Percentiles rank a stretch among this genome's conserved stretches.
phyloP scores from a whole-genome alignment of 805 yeast genomes.

The Yarrowia sp. region DNA sequence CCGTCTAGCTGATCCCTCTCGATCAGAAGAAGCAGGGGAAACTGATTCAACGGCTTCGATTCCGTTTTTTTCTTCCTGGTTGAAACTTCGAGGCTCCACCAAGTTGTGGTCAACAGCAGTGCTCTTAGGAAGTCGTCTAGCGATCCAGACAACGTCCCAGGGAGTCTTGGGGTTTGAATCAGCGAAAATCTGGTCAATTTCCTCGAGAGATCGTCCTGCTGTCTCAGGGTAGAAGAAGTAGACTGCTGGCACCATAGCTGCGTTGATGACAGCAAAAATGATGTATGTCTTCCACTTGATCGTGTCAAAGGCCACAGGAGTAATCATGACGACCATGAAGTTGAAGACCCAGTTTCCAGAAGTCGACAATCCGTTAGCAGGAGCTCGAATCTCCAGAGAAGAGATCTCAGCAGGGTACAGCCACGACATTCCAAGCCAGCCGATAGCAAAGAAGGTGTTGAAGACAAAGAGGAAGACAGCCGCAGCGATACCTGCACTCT shows the following conservation, averaged over 20 bases:
- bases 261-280: constrained; percentile 23
- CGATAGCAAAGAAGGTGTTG: constrained; percentile 23
- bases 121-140: constrained; percentile 7
- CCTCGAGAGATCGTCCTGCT: constrained; percentile 7
- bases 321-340: constrained; percentile 28
- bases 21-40: background rate
- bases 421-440: constrained; percentile 16
- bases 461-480: constrained; percentile 19
- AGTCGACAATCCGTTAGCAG: constrained; percentile 13
- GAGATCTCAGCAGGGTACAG: constrained; percentile 11
- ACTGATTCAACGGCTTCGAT: constrained; percentile 3
- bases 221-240: constrained; percentile 29
- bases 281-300: constrained; percentile 20
- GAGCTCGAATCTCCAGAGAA: constrained; percentile 10
- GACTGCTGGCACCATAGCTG: constrained; percentile 11
- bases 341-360: constrained; percentile 16
- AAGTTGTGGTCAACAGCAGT: background rate
- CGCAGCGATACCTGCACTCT: constrained; percentile 47
- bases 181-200: constrained; percentile 21
- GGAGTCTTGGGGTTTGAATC: constrained; percentile 20
- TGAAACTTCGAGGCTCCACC: background rate
- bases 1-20: background rate
- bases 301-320: constrained; percentile 11
- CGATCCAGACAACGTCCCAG: constrained; percentile 15
- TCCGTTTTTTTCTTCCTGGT: background rate